phyloP scores from a whole-genome alignment of 805 yeast species.

The Saturnispora dispora region DNA sequence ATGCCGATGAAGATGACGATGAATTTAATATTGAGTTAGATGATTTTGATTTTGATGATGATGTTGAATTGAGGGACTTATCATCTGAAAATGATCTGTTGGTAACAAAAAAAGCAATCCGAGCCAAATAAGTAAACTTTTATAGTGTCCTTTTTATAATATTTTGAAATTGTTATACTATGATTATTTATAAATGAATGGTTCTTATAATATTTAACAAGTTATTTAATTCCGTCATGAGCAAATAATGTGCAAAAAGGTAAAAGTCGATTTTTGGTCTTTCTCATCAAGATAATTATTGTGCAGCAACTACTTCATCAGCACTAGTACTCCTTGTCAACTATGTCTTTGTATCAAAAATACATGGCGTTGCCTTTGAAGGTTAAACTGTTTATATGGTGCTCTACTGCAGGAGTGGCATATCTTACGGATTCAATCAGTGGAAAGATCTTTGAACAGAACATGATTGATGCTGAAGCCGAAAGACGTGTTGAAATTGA shows the following conservation, averaged over 20 bases:
- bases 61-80: conserved; percentile 5
- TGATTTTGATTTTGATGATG: conserved; percentile 11
- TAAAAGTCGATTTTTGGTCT: conserved; percentile 1
- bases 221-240: neutral
- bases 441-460: conserved; percentile 22
- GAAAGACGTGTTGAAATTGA: conserved; percentile 24
- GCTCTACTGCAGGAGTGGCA: conserved; percentile 25
- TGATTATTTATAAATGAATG: neutral
- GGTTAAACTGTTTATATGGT: conserved; percentile 26
- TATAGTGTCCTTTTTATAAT: neutral
- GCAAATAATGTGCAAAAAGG: neutral
- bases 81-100: conserved; percentile 4
- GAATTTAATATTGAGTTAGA: conserved; percentile 3
- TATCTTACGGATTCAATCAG: conserved; percentile 25
- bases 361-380: conserved; percentile 22
- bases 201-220: too few species aligned
- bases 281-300: neutral
- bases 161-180: neutral
- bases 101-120: neutral
- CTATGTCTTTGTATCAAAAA: conserved; percentile 7
- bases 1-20: conserved; percentile 9
- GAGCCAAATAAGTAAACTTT: neutral
- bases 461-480: conserved; percentile 27
- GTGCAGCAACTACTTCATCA: neutral
- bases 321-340: neutral